These are phyloP conservation scores for Talaromyces amestolkiae DNA, from an alignment of 2,329 filamentous ascomycete genomes.

Conservation along the genomic window DNA sequence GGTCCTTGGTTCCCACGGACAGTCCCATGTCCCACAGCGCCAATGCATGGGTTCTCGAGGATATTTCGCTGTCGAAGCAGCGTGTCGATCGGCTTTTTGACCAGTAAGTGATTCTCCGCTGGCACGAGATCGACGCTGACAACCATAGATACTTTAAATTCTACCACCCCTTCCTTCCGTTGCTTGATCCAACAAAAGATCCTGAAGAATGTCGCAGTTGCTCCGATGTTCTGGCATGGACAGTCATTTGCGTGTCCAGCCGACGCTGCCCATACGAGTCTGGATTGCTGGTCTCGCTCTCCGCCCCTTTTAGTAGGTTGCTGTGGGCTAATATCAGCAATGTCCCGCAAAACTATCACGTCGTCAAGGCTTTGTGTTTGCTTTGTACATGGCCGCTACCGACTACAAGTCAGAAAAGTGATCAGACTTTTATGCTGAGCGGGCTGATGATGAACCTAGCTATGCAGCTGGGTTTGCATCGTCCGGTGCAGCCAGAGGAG, in stretches of 20 bases:
- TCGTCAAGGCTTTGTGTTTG: conserved; percentile 61
- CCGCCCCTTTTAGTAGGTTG: conserved; percentile 53
- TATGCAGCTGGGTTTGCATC: conserved; percentile 62
- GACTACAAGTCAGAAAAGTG: conserved; percentile 59
- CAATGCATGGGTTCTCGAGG: conserved; percentile 51
- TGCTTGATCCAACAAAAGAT: conserved; percentile 55
- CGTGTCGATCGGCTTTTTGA: conserved; percentile 45
- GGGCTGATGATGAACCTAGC: conserved; percentile 66
- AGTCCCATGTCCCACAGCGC: conserved; percentile 39
- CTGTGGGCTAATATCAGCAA: conserved; percentile 60
- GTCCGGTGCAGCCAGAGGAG: conserved; percentile 60
- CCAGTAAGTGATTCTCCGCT: conserved; percentile 31
- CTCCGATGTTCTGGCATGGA: conserved; percentile 63
- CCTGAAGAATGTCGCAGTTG: conserved; percentile 58
- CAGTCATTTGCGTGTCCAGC: conserved; percentile 60
- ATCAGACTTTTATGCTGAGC: conserved; percentile 63
- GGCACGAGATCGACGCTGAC: background rate
- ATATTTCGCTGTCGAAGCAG: conserved; percentile 38
- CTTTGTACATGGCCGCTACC: conserved; percentile 64
- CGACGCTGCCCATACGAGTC: conserved; percentile 57
- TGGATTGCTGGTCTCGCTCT: conserved; percentile 51
- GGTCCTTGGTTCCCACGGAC: conserved; percentile 32
- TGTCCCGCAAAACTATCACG: conserved; percentile 60
- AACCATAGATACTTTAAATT: conserved; percentile 56
- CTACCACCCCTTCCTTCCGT: conserved; percentile 63